Evolutionary conservation across 2,329 filamentous ascomycete species (phyloP), one percentile per base, ranked within the genome.

Genomic region (Huntiella savannae): DNA sequence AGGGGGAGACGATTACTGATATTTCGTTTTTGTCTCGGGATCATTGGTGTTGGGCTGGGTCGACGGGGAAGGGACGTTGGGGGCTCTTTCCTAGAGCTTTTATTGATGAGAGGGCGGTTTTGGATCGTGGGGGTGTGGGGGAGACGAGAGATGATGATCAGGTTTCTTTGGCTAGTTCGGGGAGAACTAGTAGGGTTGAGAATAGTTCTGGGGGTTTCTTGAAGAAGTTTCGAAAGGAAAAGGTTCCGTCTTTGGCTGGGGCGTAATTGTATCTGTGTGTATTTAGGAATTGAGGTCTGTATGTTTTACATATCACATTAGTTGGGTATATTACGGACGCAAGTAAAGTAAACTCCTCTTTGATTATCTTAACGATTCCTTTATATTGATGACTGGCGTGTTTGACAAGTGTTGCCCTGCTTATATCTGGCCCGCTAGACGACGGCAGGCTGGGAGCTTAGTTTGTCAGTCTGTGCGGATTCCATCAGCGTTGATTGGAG

Each of bases 1-100:
- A 77, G 55, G 74, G 73, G 15, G 78, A 82, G 51, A 64, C 68
- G 3, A 78, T 81, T 12, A 75, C 68, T 52, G 83, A 78, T 59
- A 83, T 73, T 17, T 62, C 60, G 45, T 73, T 69, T 63, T 52
- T 61, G 2, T 62, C 67, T 48, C 57, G 61, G 16, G 65, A 67
- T 10, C 66, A 70, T 50, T 74, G 70, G 70, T 74, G 69, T 55
- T 74, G 70, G 70, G 66, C 65, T 1, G 70, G 70, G 2, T 67
- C 59, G 12, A 73, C 70, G 49, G 53, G 65, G 34, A 70, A 67
- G 50, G 69, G 69, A 3, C 69, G 65, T 56, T 66, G 62, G 59
- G 70, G 70, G 19, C 62, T 73, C 43, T 73, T 74, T 54, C 69
- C 68, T 12, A 61, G 64, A 50, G 64, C 62, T 3, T 69, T 69